These are phyloP conservation scores for Syncephalastrum sp. DNA, from an alignment of 371 early-diverging fungal species.

Conservation along the genomic window DNA sequence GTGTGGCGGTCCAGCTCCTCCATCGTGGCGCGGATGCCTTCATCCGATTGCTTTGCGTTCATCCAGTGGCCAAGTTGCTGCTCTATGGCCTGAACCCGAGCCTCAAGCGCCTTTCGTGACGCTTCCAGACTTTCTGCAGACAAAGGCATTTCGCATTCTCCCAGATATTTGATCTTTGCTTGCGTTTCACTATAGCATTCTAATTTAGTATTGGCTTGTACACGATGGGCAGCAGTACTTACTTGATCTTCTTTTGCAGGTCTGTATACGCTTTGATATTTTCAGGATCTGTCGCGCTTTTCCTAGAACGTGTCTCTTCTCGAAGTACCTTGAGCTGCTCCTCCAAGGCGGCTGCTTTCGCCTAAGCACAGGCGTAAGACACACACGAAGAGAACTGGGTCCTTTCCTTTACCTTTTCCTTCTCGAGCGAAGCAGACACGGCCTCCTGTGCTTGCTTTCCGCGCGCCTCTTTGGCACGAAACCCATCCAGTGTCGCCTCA, in stretches of 20 bases:
- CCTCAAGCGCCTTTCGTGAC: constrained; percentile 1
- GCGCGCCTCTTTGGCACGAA: constrained; percentile 17
- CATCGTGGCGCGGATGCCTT: constrained; percentile 13
- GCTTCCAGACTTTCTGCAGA: background rate
- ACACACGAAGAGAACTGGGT: background rate
- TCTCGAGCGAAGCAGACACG: constrained; percentile 22
- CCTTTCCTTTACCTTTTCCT: constrained; percentile 28
- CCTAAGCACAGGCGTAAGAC: too few relatives aligned
- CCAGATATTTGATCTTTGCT: background rate
- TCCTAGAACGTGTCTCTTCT: too few relatives aligned
- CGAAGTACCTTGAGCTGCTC: too few relatives aligned
- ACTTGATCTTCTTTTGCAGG: constrained; percentile 2
- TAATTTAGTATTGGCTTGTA: too few relatives aligned
- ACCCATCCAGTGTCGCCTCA: constrained; percentile 25
- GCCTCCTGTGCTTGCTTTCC: constrained; percentile 22
- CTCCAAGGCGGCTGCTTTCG: too few relatives aligned
- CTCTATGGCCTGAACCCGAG: background rate
- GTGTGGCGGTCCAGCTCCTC: constrained; percentile 9
- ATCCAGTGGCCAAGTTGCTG: constrained; percentile 10
- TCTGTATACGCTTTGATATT: background rate
- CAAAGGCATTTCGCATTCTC: background rate
- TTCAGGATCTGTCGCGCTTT: background rate
- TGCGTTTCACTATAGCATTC: constrained; percentile 1
- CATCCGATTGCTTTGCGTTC: background rate
- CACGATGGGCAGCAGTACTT: background rate